Conservation (phyloP, 305 asterid species). For the Plantago coronopus region DNA sequence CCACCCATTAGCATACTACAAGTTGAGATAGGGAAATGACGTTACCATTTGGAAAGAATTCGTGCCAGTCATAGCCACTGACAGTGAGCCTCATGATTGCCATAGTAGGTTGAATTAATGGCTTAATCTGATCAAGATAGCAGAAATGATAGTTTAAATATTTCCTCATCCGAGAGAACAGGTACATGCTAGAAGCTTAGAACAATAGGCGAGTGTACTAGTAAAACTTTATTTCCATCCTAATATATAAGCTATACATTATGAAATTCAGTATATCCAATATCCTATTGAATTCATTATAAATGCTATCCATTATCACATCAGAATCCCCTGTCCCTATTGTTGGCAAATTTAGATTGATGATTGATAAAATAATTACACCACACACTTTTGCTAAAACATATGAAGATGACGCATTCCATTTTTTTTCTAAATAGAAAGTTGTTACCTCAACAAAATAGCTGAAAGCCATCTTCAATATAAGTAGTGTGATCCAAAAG, state of each 20-base stretch:
- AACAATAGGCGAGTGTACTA: background rate
- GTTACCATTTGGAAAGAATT: conserved; percentile 85
- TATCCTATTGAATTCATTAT: background rate
- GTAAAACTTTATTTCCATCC: background rate
- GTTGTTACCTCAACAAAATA: conserved; percentile 89
- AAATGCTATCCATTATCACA: background rate
- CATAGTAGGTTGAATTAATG: conserved; percentile 84
- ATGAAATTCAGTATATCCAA: background rate
- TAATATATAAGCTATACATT: background rate
- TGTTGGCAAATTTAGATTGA: background rate
- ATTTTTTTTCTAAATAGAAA: conserved; percentile 7
- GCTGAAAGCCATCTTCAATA: conserved; percentile 97
- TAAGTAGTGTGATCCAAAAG: conserved; percentile 84
- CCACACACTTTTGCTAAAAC: conserved; percentile 4
- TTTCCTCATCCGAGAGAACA: background rate
- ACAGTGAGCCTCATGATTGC: conserved; percentile 62
- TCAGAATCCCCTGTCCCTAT: background rate
- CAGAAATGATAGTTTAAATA: conserved; percentile 12
- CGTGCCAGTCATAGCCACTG: conserved; percentile 91
- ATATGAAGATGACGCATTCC: background rate
- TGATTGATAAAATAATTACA: conserved; percentile 5
- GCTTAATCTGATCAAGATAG: conserved; percentile 59
- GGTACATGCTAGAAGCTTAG: background rate
- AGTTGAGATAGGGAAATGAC: conserved; percentile 10
- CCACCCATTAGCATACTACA: conserved; percentile 14